phyloP scores from a whole-genome alignment of 106 monocot species.

The Cymbidium sinense region DNA sequence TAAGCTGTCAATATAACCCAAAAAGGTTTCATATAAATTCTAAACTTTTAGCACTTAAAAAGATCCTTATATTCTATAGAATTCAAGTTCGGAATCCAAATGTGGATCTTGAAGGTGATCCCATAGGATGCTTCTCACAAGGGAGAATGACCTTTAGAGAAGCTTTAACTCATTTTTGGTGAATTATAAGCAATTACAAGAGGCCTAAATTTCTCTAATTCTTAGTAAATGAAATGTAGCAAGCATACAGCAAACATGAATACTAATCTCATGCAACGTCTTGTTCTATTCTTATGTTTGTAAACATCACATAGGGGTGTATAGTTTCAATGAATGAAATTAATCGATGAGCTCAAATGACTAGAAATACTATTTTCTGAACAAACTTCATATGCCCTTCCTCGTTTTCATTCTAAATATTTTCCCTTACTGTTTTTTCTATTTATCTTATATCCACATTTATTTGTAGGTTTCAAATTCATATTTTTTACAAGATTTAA shows the following conservation, averaged over 20 bases:
- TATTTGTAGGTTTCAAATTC: too few species aligned
- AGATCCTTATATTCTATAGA: not conserved
- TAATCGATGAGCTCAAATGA: not conserved
- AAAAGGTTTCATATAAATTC: not conserved
- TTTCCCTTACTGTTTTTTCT: too few species aligned
- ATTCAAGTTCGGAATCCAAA: not conserved
- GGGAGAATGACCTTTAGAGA: not conserved
- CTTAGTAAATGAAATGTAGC: too few species aligned
- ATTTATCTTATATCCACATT: too few species aligned
- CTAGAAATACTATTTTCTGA: not conserved
- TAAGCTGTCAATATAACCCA: not conserved
- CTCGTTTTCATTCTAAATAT: too few species aligned
- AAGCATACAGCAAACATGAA: too few species aligned
- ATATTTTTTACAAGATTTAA: too few species aligned
- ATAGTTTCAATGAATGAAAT: not conserved
- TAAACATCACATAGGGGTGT: not conserved
- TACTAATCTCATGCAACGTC: too few species aligned
- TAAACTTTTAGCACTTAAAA: not conserved
- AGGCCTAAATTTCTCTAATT: not conserved
- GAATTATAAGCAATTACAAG: not conserved
- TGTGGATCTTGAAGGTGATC: not conserved
- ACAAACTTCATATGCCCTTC: too few species aligned
- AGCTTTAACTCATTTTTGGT: not conserved
- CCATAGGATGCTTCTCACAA: not conserved
- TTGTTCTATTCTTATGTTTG: too few species aligned